Base-by-base conservation (phyloP, 148 eudicot species). In the Dysphania ambrosioides region DNA sequence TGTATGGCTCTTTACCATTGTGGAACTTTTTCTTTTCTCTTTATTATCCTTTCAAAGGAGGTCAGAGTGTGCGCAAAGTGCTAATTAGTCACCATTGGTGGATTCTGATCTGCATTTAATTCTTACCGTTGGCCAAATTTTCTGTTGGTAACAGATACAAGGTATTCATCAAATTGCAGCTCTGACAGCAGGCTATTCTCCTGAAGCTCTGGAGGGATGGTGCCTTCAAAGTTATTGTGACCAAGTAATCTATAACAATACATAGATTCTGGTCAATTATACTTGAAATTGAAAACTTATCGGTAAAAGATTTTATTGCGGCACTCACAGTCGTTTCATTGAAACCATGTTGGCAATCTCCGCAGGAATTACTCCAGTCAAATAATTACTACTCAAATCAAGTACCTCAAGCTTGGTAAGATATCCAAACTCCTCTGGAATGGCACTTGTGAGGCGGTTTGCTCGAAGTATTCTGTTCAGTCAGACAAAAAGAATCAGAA, bases 371-470 rank as follows among this genome's bases (percentile, higher is more conserved):
- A 55, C 74, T 76, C 99, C 99, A 57, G 73, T 81, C 76, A 96
- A 85, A 67, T 78, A 76, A 72, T 96, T 96, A 70, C 78, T 83
- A 71, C 97, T 87, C 87, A 96, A 87, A 84, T 96, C 99, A 78
- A 96, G 79, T 29, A 89, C 86, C 81, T 96, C 94, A 47, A 96
- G 81, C 76, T 38, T 82, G 64, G 76, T 62, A 59, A 96, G 97
- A 64, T 60, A 75, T 74, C 90, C 95, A 65, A 92, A 68, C 76
- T 92, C 91, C 31, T 71, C 76, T 35, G 99, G 99, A 60, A 96
- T 88, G 66, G 70, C 72, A 49, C 99, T 97, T 59, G 81, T 88
- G 79, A 96, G 79, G 65, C 72, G 86, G 86, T 96, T 96, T 74
- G 83, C 74, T 34, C 78, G 80, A 23, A 96, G 97, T 75, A 87